Percentiles rank a stretch among this genome's conserved stretches.
These are phyloP conservation scores for Yamadazyma insecticola DNA, from an alignment of 805 yeast species.

Conservation along the genomic window DNA sequence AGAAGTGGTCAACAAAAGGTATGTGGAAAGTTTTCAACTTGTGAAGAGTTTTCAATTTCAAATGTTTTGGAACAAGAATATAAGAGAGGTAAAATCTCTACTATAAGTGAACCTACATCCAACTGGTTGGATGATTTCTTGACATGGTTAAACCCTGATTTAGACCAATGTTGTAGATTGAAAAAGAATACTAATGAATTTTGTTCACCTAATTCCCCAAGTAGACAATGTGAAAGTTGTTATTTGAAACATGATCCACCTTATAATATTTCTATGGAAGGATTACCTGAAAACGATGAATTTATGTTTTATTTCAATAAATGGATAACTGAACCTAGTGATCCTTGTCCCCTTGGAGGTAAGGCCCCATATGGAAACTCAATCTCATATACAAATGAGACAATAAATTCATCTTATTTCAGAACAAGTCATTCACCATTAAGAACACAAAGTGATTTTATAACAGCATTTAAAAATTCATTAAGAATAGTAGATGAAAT, in stretches of 20 bases:
- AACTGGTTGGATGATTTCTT: conserved; percentile 93
- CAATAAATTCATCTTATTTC: conserved; percentile 60
- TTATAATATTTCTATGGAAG: conserved; percentile 73
- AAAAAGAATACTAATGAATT: conserved; percentile 51
- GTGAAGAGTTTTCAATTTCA: conserved; percentile 72
- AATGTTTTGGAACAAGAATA: conserved; percentile 84
- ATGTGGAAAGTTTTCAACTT: conserved; percentile 85
- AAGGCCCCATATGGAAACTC: conserved; percentile 81
- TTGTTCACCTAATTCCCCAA: conserved; percentile 64
- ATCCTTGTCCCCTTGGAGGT: conserved; percentile 93
- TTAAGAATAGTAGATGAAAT: conserved; percentile 60
- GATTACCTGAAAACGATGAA: conserved; percentile 69
- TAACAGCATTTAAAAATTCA: conserved; percentile 71
- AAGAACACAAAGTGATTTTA: conserved; percentile 79
- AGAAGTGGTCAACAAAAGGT: conserved; percentile 63
- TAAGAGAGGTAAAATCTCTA: conserved; percentile 57
- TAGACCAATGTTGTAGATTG: conserved; percentile 81
- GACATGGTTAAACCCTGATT: conserved; percentile 78
- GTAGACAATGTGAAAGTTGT: conserved; percentile 71
- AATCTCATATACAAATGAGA: conserved; percentile 39
- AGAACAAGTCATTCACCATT: conserved; percentile 77
- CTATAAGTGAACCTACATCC: conserved; percentile 76
- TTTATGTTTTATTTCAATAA: conserved; percentile 69
- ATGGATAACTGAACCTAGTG: conserved; percentile 84
- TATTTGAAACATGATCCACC: conserved; percentile 52